Evolutionary conservation across 2,329 filamentous ascomycete genomes (phyloP).

Genomic region (Scytalidium lignicola): DNA sequence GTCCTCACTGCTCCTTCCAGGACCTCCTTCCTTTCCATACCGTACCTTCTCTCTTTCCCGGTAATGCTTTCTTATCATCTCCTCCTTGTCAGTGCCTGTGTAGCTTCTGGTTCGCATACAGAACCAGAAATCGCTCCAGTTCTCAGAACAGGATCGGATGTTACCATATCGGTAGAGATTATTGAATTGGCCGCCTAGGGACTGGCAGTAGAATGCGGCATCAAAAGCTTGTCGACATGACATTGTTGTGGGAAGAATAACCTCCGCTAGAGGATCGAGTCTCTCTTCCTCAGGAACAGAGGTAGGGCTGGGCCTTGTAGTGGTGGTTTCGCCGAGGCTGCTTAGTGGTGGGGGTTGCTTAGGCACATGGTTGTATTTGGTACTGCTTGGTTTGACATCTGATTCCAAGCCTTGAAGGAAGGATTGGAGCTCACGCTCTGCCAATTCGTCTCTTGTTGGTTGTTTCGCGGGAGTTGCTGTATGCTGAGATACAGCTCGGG

Average conservation of each 20-base stretch:
- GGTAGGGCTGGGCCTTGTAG: conserved; percentile 7
- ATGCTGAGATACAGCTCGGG: conserved; percentile 9
- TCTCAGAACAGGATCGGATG: conserved; percentile 71
- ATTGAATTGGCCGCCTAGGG: conserved; percentile 84
- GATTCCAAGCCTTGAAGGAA: conserved; percentile 29
- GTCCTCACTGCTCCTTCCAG: conserved; percentile 77
- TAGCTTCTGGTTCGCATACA: conserved; percentile 81
- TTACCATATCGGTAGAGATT: conserved; percentile 83
- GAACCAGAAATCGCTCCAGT: conserved; percentile 95
- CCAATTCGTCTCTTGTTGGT: conserved; percentile 22
- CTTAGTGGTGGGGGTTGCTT: conserved; percentile 8
- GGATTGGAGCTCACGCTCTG: conserved; percentile 27
- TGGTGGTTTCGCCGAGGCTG: not conserved
- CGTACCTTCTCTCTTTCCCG: conserved; percentile 50
- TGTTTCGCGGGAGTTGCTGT: conserved; percentile 10
- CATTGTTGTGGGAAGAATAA: conserved; percentile 74
- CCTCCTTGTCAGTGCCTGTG: conserved; percentile 52
- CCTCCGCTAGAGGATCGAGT: conserved; percentile 50
- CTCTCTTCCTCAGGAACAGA: conserved; percentile 6
- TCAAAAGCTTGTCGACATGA: conserved; percentile 90
- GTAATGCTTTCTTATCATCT: conserved; percentile 30
- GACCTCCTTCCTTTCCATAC: conserved; percentile 53
- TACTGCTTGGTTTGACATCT: conserved; percentile 15
- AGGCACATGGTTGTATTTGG: conserved; percentile 23
- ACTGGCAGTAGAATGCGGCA: conserved; percentile 89